Conservation (phyloP, 164 flowering plant genomes). For the Echeveria elegans region DNA sequence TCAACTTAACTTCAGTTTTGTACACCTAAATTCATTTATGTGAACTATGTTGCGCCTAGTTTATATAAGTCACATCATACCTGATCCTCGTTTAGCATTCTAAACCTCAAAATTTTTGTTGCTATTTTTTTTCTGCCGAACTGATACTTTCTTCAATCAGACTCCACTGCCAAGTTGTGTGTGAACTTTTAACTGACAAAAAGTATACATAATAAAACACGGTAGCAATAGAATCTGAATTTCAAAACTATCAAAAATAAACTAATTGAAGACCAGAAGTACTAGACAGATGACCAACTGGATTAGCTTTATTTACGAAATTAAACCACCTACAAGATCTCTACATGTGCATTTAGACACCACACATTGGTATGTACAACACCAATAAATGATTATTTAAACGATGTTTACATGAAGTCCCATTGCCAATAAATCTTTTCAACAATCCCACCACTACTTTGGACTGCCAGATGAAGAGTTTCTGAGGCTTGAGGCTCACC, state of each 20-base stretch:
- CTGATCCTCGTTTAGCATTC: no score
- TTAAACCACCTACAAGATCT: neutral
- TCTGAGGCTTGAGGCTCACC: constrained; percentile 98
- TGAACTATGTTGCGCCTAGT: no score
- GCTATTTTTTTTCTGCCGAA: no score
- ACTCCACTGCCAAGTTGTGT: no score
- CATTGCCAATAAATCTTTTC: constrained; percentile 94
- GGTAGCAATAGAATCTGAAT: neutral
- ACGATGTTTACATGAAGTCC: constrained; percentile 59
- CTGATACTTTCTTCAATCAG: no score
- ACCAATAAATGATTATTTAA: constrained; percentile 19
- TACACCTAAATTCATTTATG: no score
- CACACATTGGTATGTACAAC: constrained; percentile 32
- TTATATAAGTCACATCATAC: no score
- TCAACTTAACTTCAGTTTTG: neutral
- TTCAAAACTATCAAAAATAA: neutral
- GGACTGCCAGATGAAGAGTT: constrained; percentile 81
- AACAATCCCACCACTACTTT: constrained; percentile 91
- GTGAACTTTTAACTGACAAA: no score
- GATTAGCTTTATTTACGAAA: neutral
- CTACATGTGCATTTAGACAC: neutral
- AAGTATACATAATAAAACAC: no score
- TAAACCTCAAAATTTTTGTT: no score
- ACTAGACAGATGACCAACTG: neutral
- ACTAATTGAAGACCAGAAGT: neutral